Percentiles rank a stretch among this genome's conserved stretches.
These are phyloP conservation scores for Blyttiomyces sp. DNA, from an alignment of 371 early-diverging fungal species.

Conservation along the genomic window DNA sequence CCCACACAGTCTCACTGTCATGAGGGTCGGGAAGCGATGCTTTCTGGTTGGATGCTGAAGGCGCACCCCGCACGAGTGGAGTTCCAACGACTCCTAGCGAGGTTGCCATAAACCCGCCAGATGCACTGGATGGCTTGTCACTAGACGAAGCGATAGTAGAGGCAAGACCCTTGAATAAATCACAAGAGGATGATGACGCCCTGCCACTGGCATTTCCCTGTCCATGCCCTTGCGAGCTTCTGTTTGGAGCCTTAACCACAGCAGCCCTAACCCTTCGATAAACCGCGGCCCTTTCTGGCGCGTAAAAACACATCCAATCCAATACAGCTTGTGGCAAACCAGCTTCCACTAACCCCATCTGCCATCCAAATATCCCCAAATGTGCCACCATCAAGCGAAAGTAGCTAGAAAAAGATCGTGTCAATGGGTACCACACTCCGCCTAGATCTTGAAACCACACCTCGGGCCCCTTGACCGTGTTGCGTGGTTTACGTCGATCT, in stretches of 20 bases:
- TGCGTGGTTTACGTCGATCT: not conserved
- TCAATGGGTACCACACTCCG: conserved; percentile 24
- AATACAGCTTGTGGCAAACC: conserved; percentile 9
- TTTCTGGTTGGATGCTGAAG: not conserved
- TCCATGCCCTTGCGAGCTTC: not conserved
- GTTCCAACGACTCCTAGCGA: not conserved
- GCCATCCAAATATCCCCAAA: conserved; percentile 40
- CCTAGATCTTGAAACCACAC: conserved; percentile 23
- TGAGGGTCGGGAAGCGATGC: too few species aligned
- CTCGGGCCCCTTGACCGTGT: not conserved
- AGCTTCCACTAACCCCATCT: conserved; percentile 14
- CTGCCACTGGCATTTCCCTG: not conserved
- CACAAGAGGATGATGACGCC: too few species aligned
- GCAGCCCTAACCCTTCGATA: conserved; percentile 7
- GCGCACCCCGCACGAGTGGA: not conserved
- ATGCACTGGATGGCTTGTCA: not conserved
- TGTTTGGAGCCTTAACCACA: not conserved
- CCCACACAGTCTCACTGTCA: not conserved
- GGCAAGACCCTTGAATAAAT: too few species aligned
- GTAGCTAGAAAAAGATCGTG: conserved; percentile 28
- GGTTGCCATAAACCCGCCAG: not conserved
- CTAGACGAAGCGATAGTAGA: not conserved
- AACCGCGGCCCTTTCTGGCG: conserved; percentile 14
- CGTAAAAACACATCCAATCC: conserved; percentile 26
- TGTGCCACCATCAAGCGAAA: conserved; percentile 30